phyloP scores from a whole-genome alignment of 768 basidiomycete genomes.

The Baorangia bicolor region DNA sequence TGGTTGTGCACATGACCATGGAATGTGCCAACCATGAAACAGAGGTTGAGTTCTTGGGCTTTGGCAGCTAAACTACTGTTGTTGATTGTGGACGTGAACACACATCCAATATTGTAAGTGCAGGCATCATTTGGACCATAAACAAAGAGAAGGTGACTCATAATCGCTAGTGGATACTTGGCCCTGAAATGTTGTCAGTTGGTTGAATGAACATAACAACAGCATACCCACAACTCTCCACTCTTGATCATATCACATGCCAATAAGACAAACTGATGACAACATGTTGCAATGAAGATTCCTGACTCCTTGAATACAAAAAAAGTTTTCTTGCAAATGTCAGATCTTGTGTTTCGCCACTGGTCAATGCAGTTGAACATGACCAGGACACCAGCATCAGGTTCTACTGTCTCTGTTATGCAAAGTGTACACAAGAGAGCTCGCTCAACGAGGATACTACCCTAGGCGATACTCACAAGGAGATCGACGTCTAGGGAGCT shows the following conservation, averaged over 20 bases:
- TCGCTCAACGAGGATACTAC: no score
- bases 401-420: no score
- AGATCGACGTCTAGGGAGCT: no score
- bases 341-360: neutral
- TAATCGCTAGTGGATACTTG: neutral
- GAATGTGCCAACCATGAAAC: neutral
- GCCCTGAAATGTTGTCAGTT: neutral
- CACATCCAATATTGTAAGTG: neutral
- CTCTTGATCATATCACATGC: neutral
- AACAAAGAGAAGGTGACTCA: neutral
- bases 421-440: no score
- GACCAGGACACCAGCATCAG: no score
- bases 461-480: no score
- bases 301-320: neutral
- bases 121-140: neutral
- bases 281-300: neutral
- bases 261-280: neutral
- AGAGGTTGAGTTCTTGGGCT: neutral
- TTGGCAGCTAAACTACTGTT: neutral
- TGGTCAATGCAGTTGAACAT: neutral
- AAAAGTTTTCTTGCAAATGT: neutral
- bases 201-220: no score
- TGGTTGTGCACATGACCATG: slow-evolving; percentile 1
- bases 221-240: neutral
- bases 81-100: neutral